Conservation (phyloP, 768 basidiomycete genomes). For the Pleurotus salmoneostramineus region DNA sequence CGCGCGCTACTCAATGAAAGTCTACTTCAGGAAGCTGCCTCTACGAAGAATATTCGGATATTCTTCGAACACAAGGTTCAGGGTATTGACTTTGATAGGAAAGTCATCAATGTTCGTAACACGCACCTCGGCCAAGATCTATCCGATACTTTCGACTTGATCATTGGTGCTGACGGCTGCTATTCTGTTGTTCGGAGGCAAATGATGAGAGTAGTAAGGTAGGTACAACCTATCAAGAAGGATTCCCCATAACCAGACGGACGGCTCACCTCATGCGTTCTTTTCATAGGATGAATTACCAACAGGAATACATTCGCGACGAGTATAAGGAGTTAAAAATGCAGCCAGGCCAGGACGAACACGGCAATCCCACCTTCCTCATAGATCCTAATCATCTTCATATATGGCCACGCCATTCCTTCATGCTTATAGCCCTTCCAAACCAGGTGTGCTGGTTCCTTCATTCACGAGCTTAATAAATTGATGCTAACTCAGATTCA, state of each 20-base stretch:
- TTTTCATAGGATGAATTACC: slow-evolving; percentile 80
- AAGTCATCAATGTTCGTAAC: slow-evolving; percentile 51
- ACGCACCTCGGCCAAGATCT: slow-evolving; percentile 35
- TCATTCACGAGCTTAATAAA: slow-evolving; percentile 10
- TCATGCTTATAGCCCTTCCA: slow-evolving; percentile 98
- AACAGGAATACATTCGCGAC: slow-evolving; percentile 92
- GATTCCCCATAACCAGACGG: slow-evolving; percentile 7
- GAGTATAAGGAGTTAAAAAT: slow-evolving; percentile 97
- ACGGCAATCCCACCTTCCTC: slow-evolving; percentile 65
- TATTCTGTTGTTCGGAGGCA: slow-evolving; percentile 89
- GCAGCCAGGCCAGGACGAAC: slow-evolving; percentile 66
- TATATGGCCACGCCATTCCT: slow-evolving; percentile 98
- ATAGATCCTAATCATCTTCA: slow-evolving; percentile 96
- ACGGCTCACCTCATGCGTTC: slow-evolving; percentile 21
- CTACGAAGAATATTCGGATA: slow-evolving; percentile 55
- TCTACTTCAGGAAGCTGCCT: slow-evolving; percentile 74
- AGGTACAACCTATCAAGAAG: slow-evolving; percentile 24
- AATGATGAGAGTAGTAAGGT: slow-evolving; percentile 95
- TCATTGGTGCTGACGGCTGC: slow-evolving; percentile 92
- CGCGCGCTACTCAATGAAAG: slow-evolving; percentile 83
- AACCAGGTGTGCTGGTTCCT: slow-evolving; percentile 67
- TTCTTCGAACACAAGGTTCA: slow-evolving; percentile 82
- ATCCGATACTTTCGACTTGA: slow-evolving; percentile 64
- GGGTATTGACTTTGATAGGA: slow-evolving; percentile 70
- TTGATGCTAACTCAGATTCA: slow-evolving; percentile 14